Percentiles rank a stretch among this genome's conserved stretches.
phyloP scores from a whole-genome alignment of 139 green algal species.

The Auxenochlorella protothecoides region DNA sequence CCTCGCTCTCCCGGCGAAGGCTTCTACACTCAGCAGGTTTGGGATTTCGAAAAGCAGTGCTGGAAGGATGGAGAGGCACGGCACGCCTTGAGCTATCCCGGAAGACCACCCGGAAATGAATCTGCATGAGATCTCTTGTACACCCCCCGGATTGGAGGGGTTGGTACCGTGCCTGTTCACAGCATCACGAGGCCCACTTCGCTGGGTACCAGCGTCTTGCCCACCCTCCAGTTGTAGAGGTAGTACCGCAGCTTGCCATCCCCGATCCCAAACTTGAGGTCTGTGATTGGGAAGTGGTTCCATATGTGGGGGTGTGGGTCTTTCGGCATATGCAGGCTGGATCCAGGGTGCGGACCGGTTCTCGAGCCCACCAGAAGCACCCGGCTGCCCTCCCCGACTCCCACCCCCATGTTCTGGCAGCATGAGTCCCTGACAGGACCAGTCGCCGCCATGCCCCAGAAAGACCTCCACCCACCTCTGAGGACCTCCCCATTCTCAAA shows the following conservation, averaged over 20 bases:
- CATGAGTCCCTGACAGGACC: too few relatives aligned
- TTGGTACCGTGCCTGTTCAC: slow-evolving; percentile 21
- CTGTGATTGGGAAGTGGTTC: slow-evolving; percentile 9
- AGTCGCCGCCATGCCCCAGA: slow-evolving; percentile 30
- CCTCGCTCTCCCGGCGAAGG: too few relatives aligned
- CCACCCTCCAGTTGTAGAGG: slow-evolving; percentile 92
- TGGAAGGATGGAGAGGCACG: not conserved
- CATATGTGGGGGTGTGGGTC: too few relatives aligned
- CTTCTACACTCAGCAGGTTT: too few relatives aligned
- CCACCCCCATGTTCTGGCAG: too few relatives aligned
- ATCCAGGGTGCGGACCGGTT: too few relatives aligned
- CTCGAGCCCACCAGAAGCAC: too few relatives aligned
- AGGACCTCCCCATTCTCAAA: slow-evolving; percentile 57
- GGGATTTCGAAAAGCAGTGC: too few relatives aligned
- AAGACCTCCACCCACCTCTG: slow-evolving; percentile 46
- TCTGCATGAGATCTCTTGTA: not conserved
- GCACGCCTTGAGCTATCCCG: not conserved
- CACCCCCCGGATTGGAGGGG: too few relatives aligned
- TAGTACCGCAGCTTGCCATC: slow-evolving; percentile 96
- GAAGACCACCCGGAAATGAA: not conserved
- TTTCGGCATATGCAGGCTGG: too few relatives aligned
- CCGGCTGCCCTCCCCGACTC: too few relatives aligned
- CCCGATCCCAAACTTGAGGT: slow-evolving; percentile 97
- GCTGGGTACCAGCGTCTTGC: slow-evolving; percentile 32
- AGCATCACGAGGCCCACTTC: slow-evolving; percentile 90